These are phyloP conservation scores for Fusarium sp. DNA, from an alignment of 2,329 filamentous ascomycete genomes.

Conservation along the genomic window DNA sequence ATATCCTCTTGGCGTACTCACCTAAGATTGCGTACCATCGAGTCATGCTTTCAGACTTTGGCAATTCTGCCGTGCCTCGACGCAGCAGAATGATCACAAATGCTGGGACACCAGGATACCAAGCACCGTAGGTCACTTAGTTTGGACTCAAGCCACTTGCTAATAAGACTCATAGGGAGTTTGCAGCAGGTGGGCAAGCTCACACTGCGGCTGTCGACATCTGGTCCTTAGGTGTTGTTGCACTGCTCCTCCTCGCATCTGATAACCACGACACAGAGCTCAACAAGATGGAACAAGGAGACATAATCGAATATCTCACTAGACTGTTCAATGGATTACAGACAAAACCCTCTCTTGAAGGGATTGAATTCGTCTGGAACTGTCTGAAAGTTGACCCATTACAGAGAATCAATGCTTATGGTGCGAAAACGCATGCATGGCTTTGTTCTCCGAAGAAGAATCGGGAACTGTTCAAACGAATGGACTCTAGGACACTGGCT, in stretches of 20 bases:
- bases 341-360: conserved; percentile 38
- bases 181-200: conserved; percentile 32
- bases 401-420: conserved; percentile 42
- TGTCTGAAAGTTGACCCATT: conserved; percentile 46
- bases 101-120: conserved; percentile 59
- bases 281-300: conserved; percentile 41
- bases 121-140: conserved; percentile 56
- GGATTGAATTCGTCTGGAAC: conserved; percentile 43
- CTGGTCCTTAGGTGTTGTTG: conserved; percentile 62
- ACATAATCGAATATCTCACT: conserved; percentile 35
- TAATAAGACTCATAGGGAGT: conserved; percentile 50
- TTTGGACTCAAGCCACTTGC: background rate
- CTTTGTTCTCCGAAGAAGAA: conserved; percentile 47
- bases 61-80: conserved; percentile 56
- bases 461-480: conserved; percentile 44
- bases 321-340: conserved; percentile 18
- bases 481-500: conserved; percentile 45
- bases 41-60: conserved; percentile 64
- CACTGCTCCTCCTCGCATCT: conserved; percentile 50
- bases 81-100: conserved; percentile 55
- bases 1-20: conserved; percentile 60
- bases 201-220: conserved; percentile 58
- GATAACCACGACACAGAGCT: conserved; percentile 39
- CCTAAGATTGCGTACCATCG: conserved; percentile 55
- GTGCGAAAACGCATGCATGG: conserved; percentile 48